Conservation (phyloP, 345 rosid genomes). For the Leavenworthia alabamica region DNA sequence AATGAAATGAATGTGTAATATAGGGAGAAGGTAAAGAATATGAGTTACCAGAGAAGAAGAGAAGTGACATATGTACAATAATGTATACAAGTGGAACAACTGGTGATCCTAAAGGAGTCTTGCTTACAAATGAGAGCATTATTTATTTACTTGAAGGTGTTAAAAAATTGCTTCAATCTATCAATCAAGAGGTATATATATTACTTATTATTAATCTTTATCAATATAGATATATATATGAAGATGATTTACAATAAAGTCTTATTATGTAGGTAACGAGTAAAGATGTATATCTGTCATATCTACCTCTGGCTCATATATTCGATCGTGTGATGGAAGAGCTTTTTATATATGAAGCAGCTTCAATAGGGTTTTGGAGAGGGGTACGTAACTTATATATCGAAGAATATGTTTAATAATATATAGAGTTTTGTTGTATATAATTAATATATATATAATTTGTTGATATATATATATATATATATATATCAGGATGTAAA, state of each 20-base stretch:
- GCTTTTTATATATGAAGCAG: conserved; percentile 59
- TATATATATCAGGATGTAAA: conserved; percentile 99
- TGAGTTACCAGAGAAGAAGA: conserved; percentile 77
- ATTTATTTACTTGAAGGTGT: conserved; percentile 74
- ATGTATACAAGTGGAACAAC: conserved; percentile 99
- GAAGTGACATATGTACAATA: conserved; percentile 78
- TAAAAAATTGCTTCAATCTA: conserved; percentile 44
- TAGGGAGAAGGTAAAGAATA: conserved; percentile 64
- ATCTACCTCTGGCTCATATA: conserved; percentile 97
- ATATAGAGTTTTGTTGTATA: too few species aligned
- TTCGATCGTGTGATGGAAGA: conserved; percentile 94
- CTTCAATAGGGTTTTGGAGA: conserved; percentile 89
- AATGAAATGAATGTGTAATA: background rate
- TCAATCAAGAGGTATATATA: conserved; percentile 73
- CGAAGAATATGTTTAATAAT: too few species aligned
- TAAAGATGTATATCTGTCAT: conserved; percentile 80
- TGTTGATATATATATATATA: too few species aligned
- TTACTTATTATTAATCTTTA: background rate
- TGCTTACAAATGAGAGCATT: conserved; percentile 88
- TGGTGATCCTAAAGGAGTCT: conserved; percentile 97
- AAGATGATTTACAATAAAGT: too few species aligned
- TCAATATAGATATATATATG: too few species aligned
- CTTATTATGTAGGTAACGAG: too few species aligned
- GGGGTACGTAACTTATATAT: too few species aligned
- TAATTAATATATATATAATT: too few species aligned